Conservation (phyloP, 768 basidiomycete genomes). For the Mycena kentingensis region DNA sequence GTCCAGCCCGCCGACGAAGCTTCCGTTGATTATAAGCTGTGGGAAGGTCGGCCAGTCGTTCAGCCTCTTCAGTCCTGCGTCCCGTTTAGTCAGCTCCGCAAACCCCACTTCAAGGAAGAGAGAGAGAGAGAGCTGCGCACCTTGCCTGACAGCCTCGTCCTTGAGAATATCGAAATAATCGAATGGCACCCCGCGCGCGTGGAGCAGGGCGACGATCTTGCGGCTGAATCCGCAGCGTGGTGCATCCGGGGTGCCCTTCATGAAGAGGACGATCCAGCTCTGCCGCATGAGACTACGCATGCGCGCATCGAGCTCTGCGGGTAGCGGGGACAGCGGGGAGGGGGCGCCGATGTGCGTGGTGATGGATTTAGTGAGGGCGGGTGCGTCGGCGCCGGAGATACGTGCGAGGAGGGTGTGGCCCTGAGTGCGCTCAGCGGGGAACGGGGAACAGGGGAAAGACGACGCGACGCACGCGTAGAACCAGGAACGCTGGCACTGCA, state of each 20-base stretch:
- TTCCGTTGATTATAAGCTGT: slow-evolving; percentile 84
- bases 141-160: slow-evolving; percentile 81
- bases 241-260: slow-evolving; percentile 80
- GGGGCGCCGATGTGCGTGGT: slow-evolving; percentile 49
- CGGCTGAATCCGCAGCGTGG: slow-evolving; percentile 87
- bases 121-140: slow-evolving; percentile 41
- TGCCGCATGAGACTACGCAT: slow-evolving; percentile 76
- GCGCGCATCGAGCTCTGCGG: slow-evolving; percentile 66
- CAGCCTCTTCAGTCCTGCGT: slow-evolving; percentile 67
- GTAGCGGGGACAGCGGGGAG: slow-evolving; percentile 55
- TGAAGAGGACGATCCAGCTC: slow-evolving; percentile 80
- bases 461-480: slow-evolving; percentile 66
- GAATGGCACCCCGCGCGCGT: slow-evolving; percentile 65
- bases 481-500: slow-evolving; percentile 80
- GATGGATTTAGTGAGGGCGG: slow-evolving; percentile 59
- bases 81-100: too few species aligned
- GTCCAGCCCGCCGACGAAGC: slow-evolving; percentile 92
- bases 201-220: slow-evolving; percentile 68
- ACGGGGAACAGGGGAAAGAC: background rate
- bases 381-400: slow-evolving; percentile 79
- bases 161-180: slow-evolving; percentile 80
- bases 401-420: slow-evolving; percentile 84
- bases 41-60: slow-evolving; percentile 93
- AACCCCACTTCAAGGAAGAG: background rate
- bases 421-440: slow-evolving; percentile 40